phyloP scores from a whole-genome alignment of 2,329 filamentous ascomycete genomes.

The Blumeriella jaapii region DNA sequence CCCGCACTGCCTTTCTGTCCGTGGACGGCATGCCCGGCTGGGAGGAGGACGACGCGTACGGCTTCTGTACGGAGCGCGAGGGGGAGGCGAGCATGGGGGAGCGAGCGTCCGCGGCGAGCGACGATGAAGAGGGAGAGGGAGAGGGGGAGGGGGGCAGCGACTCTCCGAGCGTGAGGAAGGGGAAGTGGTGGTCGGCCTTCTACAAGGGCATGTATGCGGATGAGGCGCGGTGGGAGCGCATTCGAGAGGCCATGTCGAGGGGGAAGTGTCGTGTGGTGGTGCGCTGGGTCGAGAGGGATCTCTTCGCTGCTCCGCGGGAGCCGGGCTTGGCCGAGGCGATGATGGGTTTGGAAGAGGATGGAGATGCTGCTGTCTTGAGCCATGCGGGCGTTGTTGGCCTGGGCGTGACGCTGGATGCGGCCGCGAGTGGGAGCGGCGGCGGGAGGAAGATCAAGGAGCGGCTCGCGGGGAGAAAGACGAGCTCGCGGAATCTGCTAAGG shows the following conservation, averaged over 20 bases:
- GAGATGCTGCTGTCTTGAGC: neutral
- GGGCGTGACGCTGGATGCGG: neutral
- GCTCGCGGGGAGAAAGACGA: neutral
- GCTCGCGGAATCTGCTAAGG: neutral
- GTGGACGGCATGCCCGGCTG: conserved; percentile 9
- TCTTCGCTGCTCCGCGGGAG: neutral
- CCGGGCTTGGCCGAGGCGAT: neutral
- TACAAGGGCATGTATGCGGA: conserved; percentile 11
- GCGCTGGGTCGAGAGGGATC: conserved; percentile 10
- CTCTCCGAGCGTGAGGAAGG: conserved; percentile 4
- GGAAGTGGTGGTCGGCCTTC: conserved; percentile 18
- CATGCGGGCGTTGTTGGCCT: neutral
- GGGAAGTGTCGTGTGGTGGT: conserved; percentile 19
- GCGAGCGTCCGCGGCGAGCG: neutral
- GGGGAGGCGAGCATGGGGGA: neutral
- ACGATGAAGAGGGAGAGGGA: neutral
- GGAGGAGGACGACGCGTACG: conserved; percentile 1
- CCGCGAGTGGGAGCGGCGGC: neutral
- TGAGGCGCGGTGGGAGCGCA: conserved; percentile 11
- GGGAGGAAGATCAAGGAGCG: conserved; percentile 1
- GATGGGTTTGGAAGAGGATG: neutral
- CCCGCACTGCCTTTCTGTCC: conserved; percentile 4
- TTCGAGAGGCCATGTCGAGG: conserved; percentile 16
- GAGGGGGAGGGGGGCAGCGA: conserved; percentile 1
- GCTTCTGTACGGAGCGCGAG: neutral